A percentile compares a stretch with the other conserved stretches of the same genome.
Evolutionary conservation across 495 filamentous ascomycete species (phyloP).

Genomic region (Penicillium herquei): DNA sequence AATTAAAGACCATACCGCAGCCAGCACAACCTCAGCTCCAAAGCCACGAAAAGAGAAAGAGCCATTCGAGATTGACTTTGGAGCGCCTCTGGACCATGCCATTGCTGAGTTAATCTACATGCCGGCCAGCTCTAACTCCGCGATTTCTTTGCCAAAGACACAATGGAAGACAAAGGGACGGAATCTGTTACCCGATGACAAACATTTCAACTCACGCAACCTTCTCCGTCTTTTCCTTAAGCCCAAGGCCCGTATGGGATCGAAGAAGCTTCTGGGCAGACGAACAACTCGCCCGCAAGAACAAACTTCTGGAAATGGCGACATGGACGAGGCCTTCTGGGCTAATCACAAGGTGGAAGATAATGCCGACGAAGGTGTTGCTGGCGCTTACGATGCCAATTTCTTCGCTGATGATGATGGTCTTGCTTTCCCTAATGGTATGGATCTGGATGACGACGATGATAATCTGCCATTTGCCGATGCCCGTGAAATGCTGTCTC

Average conservation of each 20-base stretch:
- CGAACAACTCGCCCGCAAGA: slow-evolving; percentile 42
- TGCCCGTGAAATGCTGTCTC: slow-evolving; percentile 85
- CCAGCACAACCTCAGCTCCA: slow-evolving; percentile 50
- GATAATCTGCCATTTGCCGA: slow-evolving; percentile 88
- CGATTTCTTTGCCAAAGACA: slow-evolving; percentile 82
- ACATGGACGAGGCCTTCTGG: slow-evolving; percentile 97
- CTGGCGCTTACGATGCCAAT: slow-evolving; percentile 86
- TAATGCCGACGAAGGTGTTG: slow-evolving; percentile 51
- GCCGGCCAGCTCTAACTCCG: slow-evolving; percentile 73
- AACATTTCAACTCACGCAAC: slow-evolving; percentile 94
- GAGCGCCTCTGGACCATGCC: slow-evolving; percentile 63
- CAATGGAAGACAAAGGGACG: slow-evolving; percentile 93
- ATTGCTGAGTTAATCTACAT: slow-evolving; percentile 82
- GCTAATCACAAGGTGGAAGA: slow-evolving; percentile 66
- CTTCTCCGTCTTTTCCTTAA: slow-evolving; percentile 90
- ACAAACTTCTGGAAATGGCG: slow-evolving; percentile 55
- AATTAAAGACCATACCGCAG: slow-evolving; percentile 79
- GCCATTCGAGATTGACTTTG: slow-evolving; percentile 91
- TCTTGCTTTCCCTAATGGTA: slow-evolving; percentile 69
- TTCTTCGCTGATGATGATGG: slow-evolving; percentile 98
- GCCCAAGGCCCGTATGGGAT: slow-evolving; percentile 75
- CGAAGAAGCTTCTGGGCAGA: slow-evolving; percentile 49
- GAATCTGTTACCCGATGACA: slow-evolving; percentile 94
- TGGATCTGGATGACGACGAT: slow-evolving; percentile 64
- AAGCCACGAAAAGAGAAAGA: slow-evolving; percentile 87